Evolutionary conservation across 1,284 basidiomycete species (phyloP), one percentile per base, ranked within the genome.

Genomic region (Testicularia cyperi): DNA sequence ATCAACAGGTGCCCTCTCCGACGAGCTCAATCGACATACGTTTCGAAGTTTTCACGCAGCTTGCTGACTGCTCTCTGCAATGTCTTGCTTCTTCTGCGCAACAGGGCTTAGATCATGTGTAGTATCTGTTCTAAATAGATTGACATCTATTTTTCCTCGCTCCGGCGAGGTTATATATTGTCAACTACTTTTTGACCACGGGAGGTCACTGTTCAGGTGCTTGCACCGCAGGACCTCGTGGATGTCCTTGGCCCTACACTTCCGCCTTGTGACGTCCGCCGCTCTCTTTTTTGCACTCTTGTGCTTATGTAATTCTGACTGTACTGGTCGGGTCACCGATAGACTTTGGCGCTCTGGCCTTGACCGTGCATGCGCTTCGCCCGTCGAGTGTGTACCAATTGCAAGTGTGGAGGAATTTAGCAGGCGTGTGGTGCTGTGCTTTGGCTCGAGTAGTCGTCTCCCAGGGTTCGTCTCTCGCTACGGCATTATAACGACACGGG

Each of bases 81-180:
- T n/a, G n/a, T 30, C 13, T 30, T 20, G n/a, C 10, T 30, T 22
- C 16, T 26, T 24, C 24, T 43, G 15, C 24, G 44, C 38, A 36
- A 62, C 58, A 62, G 58, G 63, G 63, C 63, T 65, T 58, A 56
- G 63, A 66, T 66, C 63, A 66, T 58, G 63, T 66, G 63, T 66
- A 66, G 63, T 66, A 66, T 66, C 63, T 66, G 63, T 66, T 66
- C 63, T 66, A 54, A 62, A 61, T 62, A 66, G 58, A 57, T 66
- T 66, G 58, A 62, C 53, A 55, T 57, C 60, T 63, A 63, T 66
- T 62, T 66, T 30, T 51, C 43, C 42, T 45, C 41, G 43, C 63
- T 66, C 58, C 63, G 54, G 57, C 51, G 48, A 42, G 44, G 48
- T 53, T 39, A 15, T 44, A 41, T 54, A 21, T 58, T 54, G 49